These are phyloP conservation scores for Fusarium pseudonygamai DNA, from an alignment of 2,329 filamentous ascomycete genomes.

Conservation along the genomic window DNA sequence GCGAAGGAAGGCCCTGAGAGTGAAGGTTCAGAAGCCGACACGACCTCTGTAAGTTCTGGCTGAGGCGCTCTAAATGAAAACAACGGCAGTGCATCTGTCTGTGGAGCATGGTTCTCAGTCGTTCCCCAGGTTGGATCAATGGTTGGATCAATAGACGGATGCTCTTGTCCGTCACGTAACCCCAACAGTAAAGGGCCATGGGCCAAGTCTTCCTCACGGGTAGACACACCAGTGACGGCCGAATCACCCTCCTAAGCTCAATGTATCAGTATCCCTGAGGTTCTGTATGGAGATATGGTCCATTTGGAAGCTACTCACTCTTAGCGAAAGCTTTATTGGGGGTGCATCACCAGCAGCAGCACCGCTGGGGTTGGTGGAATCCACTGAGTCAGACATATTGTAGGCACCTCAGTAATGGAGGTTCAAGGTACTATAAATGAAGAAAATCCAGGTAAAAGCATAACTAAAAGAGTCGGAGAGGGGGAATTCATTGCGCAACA, in stretches of 20 bases:
- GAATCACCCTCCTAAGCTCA: too few species aligned
- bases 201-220: neutral
- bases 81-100: fast-evolving
- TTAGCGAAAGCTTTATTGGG: neutral
- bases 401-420: fast-evolving
- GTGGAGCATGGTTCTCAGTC: fast-evolving
- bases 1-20: neutral
- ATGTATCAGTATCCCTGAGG: fast-evolving
- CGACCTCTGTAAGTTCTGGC: fast-evolving
- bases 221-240: neutral
- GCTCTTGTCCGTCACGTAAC: too few species aligned
- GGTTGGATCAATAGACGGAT: too few species aligned
- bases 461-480: fast-evolving
- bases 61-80: fast-evolving
- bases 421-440: fast-evolving
- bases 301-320: neutral
- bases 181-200: too few species aligned
- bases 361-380: neutral
- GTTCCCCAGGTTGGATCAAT: fast-evolving
- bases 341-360: fast-evolving
- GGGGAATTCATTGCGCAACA: too few species aligned
- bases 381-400: neutral
- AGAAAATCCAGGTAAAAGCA: fast-evolving
- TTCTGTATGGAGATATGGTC: fast-evolving
- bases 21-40: neutral